Base-by-base conservation (phyloP, 352 stramenopile species). In the Phytophthora pseudosyringae region DNA sequence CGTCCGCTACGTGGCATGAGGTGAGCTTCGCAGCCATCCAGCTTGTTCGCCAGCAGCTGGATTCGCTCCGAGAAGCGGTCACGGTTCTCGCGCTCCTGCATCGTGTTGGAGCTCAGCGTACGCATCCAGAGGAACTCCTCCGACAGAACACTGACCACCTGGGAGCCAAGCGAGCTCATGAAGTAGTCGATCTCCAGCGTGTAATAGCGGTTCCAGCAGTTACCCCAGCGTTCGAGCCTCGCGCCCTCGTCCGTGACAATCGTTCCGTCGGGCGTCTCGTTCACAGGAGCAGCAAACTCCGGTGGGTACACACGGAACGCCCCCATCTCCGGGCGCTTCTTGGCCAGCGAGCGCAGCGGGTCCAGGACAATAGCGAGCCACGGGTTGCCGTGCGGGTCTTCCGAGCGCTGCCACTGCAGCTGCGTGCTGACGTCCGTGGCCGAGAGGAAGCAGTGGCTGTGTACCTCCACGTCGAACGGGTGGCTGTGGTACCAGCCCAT, bases 401-500 rank as follows among this genome's bases (percentile, higher is more conserved):
- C 97, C 10, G 91, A 94, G 36, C 97, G 86, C 76, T 99, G 98
- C 97, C 97, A 99, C 62, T 98, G 93, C 13, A 99, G 78, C 77
- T 99, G 97, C 51, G 97, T 99, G 46, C 81, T 97, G 40, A 99
- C 82, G 75, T 99, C 98, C 9, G 97, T 99, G 45, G 91, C 91
- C 51, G 90, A 98, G 18, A 99, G 79, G 74, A 99, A 99, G 80
- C 97, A 99, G 74, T 99, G 97, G 58, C 83, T 94, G 59, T 90
- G 93, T 67, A 99, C 88, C 58, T 96, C 84, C 6, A 99, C 89
- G 71, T 99, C 98, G 68, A 99, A 99, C 5, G 98, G 98, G 65
- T 99, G 98, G 64, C 91, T 98, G 75, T 99, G 98, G 83, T 99
- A 99, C 98, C 98, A 99, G 54, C 97, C 98, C 93, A 99, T 99